These are phyloP conservation scores for Colletotrichum cereale DNA, from an alignment of 2,329 filamentous ascomycete genomes.

Conservation along the genomic window DNA sequence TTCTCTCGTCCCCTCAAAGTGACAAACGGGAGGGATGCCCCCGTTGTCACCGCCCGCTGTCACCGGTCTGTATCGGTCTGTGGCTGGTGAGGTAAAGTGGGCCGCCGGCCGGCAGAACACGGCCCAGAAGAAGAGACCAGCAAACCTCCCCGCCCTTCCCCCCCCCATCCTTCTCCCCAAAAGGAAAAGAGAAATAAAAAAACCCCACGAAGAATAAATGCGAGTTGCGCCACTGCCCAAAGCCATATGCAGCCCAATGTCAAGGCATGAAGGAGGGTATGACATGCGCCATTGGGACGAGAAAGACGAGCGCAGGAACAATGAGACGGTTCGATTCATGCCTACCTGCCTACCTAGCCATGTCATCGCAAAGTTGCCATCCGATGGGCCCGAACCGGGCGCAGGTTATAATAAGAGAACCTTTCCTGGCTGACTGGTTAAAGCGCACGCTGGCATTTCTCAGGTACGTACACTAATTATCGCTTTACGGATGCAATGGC, in stretches of 20 bases:
- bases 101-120: not conserved
- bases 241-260: not conserved
- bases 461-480: not conserved
- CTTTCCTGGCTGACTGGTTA: not conserved
- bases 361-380: slow-evolving; percentile 39
- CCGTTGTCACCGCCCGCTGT: not conserved
- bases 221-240: not conserved
- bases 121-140: not conserved
- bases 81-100: not conserved
- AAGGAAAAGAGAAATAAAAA: not conserved
- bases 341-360: slow-evolving; percentile 1
- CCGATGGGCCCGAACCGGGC: slow-evolving; percentile 32
- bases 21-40: not conserved
- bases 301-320: not conserved
- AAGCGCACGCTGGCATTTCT: slow-evolving; percentile 14
- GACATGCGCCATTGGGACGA: not conserved
- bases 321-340: not conserved
- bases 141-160: too few relatives aligned
- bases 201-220: not conserved
- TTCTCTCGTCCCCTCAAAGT: not conserved
- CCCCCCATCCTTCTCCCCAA: too few relatives aligned
- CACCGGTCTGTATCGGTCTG: slow-evolving; percentile 2
- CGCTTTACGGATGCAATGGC: not conserved
- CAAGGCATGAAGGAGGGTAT: not conserved
- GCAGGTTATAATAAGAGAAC: slow-evolving; percentile 14